Percentiles rank a stretch among this genome's conserved stretches.
phyloP scores from a whole-genome alignment of 805 yeast genomes.

The Pichia eremophila region DNA sequence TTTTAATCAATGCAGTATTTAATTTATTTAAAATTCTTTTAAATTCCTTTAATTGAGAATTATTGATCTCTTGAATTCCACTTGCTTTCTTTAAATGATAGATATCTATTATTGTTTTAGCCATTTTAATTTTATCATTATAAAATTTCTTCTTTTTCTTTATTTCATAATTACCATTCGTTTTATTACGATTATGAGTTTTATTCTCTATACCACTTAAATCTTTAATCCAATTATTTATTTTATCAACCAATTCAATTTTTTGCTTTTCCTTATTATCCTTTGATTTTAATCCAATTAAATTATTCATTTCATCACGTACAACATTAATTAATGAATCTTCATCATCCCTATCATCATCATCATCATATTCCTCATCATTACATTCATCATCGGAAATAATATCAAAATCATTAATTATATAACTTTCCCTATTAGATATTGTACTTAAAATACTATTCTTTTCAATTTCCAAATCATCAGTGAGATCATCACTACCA shows the following conservation, averaged over 20 bases:
- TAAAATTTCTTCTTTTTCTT: background rate
- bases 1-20: conserved; percentile 2
- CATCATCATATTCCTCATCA: background rate
- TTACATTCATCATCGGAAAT: background rate
- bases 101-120: background rate
- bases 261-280: background rate
- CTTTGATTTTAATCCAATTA: background rate
- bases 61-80: background rate
- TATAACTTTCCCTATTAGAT: conserved; percentile 8
- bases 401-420: conserved; percentile 11
- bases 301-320: background rate
- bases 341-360: conserved; percentile 16
- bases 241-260: conserved; percentile 2
- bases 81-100: background rate
- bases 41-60: background rate
- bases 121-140: background rate
- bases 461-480: background rate
- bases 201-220: background rate
- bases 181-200: background rate
- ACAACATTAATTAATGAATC: conserved; percentile 1
- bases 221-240: conserved; percentile 3
- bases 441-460: conserved; percentile 5
- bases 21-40: conserved; percentile 1
- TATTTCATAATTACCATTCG: background rate
- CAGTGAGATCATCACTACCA: background rate